Evolutionary conservation across 208 protist genomes (phyloP), one percentile per base, ranked within the genome.

Genomic region (Crithidia sp.): DNA sequence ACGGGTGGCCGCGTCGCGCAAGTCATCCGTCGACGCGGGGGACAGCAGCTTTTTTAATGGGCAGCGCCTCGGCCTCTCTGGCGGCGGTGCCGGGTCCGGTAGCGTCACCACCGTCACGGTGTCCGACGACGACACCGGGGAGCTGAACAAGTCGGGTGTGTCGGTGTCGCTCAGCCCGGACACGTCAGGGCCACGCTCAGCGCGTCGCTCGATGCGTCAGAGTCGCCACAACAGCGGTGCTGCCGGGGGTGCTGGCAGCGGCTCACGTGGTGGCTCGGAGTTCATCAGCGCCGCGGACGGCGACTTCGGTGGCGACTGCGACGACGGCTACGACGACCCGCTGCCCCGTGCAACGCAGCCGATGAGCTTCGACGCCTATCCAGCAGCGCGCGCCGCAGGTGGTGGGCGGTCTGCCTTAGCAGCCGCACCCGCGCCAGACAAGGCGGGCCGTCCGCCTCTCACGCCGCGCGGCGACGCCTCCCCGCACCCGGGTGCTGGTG

Each of bases 161-260:
- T 83, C 73, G 2, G 57, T 79, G 17, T 75, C 67, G 13, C 66
- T 74, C 53, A 74, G 67, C 43, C 63, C 68, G 16, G 70, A 75
- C 72, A 79, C 72, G 8, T 70, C 72, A 3, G 65, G 65, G 16
- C 41, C 65, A 14, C 65, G 65, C 4, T 70, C 65, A 1, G 65
- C 6, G 3, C 54, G 62, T 49, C 58, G 55, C 58, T 56, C 65
- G 50, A 19, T 44, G 57, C 72, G 59, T 16, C 52, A 70, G 47
- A 43, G 39, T 0, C 65, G 65, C 40, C 65, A 53, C 37, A 14
- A 55, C 63, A 77, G 72, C 64, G 37, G 57, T 13, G 12, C 9
- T 49, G 45, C 45, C 9, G 7, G 9, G 45, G 45, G 45, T 13
- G 45, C 9, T 49, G 45, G 45, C 58, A 40, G 56, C 14, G 50